These are phyloP conservation scores for Fusarium succisae DNA, from an alignment of 2,329 filamentous ascomycete genomes.

Conservation along the genomic window DNA sequence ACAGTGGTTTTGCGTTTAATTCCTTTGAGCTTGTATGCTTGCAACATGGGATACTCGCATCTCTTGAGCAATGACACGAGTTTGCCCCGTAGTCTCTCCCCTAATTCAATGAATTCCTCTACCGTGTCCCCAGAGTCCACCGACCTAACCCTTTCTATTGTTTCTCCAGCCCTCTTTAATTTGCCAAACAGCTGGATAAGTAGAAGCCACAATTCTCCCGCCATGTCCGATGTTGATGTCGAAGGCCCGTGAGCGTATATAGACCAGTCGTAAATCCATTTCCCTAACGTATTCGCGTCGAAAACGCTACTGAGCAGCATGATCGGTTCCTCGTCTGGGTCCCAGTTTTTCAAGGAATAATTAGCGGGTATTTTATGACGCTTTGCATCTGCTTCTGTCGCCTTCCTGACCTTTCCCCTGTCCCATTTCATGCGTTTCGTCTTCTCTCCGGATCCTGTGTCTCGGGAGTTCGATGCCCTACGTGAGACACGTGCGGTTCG, in stretches of 20 bases:
- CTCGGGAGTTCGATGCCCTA: accelerated
- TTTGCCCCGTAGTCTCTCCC: accelerated
- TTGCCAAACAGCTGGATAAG: accelerated
- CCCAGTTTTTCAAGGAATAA: not conserved
- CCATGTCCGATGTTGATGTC: accelerated
- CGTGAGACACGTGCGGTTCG: accelerated
- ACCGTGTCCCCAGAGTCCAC: accelerated
- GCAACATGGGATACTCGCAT: not conserved
- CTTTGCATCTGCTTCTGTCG: not conserved
- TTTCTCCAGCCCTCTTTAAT: accelerated
- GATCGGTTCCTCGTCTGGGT: not conserved
- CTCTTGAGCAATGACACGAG: not conserved
- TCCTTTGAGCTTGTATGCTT: not conserved
- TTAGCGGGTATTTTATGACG: accelerated
- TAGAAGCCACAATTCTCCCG: not conserved
- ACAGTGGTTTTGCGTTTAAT: accelerated
- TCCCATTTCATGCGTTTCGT: accelerated
- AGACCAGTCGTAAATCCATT: not conserved
- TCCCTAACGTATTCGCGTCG: accelerated
- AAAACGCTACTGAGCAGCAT: not conserved
- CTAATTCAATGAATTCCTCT: accelerated
- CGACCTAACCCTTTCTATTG: accelerated
- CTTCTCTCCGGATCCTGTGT: accelerated
- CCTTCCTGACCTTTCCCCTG: not conserved
- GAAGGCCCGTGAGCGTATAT: not conserved